Base-by-base conservation (phyloP, 805 yeast species). In the Sugiyamaella smithiae region DNA sequence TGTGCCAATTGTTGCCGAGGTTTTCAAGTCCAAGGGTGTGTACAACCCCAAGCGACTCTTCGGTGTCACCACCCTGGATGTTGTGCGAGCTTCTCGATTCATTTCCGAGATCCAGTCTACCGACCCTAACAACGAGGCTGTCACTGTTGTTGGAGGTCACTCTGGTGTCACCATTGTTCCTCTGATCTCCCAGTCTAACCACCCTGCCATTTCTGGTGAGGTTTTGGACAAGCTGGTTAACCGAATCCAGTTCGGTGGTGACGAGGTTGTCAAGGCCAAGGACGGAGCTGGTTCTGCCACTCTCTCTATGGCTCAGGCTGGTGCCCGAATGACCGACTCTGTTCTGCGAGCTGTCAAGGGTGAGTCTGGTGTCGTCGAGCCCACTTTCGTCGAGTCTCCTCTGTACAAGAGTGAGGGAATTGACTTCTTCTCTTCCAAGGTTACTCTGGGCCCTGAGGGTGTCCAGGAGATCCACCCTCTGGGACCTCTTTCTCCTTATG, bases 81-180 rank as follows among this genome's bases (percentile, higher is more conserved):
- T 84, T 50, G 80, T 90, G 66, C 84, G 97, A 74, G 84, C 97
- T 53, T 82, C 93, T 50, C 80, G 91, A 73, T 90, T 88, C 76
- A 79, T 63, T 83, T 84, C 89, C 61, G 80, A 80, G 68, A 75
- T 69, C 69, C 79, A 64, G 77, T 78, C 57, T 58, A 81, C 88
- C 65, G 80, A 85, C 76, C 97, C 95, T 67, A 77, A 73, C 56
- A 71, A 76, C 58, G 95, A 86, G 77, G 74, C 70, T 59, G 87
- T 89, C 57, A 79, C 88, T 58, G 96, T 90, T 66, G 91, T 90
- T 58, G 97, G 97, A 69, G 97, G 97, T 63, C 97, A 89, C 82
- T 88, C 96, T 52, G 97, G 97, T 73, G 83, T 84, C 68, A 90
- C 97, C 70, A 89, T 89, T 71, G 95, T 89, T 54, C 97, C 97